A percentile compares a stretch with the other conserved stretches of the same genome.
phyloP scores from a whole-genome alignment of 1,284 basidiomycete species.

The Fomitiporia mediterranea region DNA sequence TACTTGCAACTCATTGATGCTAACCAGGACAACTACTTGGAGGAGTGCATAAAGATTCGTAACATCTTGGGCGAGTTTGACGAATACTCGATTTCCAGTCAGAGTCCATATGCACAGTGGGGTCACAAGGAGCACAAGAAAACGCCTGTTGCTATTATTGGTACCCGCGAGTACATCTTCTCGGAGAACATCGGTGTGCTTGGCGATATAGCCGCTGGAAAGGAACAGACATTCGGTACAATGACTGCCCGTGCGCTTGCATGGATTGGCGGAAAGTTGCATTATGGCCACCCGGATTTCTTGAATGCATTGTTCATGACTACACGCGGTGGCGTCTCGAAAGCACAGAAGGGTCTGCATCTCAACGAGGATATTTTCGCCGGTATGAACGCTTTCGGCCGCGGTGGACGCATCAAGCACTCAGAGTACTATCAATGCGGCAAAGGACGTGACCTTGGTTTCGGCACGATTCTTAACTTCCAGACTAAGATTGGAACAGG shows the following conservation, averaged over 20 bases:
- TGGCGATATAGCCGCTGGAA: conserved; percentile 98
- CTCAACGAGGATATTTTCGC: conserved; percentile 99
- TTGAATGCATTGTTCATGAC: conserved; percentile 98
- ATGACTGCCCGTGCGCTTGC: conserved; percentile 94
- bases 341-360: conserved; percentile 98
- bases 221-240: conserved; percentile 99
- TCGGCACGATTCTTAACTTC: conserved; percentile 99
- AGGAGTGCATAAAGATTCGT: conserved; percentile 98
- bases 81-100: conserved; percentile 85
- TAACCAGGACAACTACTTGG: conserved; percentile 99
- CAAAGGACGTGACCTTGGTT: conserved; percentile 98
- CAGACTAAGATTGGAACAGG: conserved; percentile 99
- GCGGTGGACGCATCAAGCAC: conserved; percentile 99
- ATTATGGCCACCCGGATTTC: conserved; percentile 99
- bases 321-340: conserved; percentile 97
- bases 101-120: conserved; percentile 94
- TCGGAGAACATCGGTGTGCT: conserved; percentile 99
- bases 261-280: conserved; percentile 97
- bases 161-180: conserved; percentile 99
- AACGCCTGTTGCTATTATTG: conserved; percentile 94
- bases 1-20: conserved; percentile 99
- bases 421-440: conserved; percentile 99
- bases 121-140: conserved; percentile 89
- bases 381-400: conserved; percentile 98
- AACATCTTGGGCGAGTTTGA: conserved; percentile 98